Percentiles rank a stretch among this genome's conserved stretches.
These are phyloP conservation scores for Rhynchosporium agropyri DNA, from an alignment of 2,329 filamentous ascomycete genomes.

Conservation along the genomic window DNA sequence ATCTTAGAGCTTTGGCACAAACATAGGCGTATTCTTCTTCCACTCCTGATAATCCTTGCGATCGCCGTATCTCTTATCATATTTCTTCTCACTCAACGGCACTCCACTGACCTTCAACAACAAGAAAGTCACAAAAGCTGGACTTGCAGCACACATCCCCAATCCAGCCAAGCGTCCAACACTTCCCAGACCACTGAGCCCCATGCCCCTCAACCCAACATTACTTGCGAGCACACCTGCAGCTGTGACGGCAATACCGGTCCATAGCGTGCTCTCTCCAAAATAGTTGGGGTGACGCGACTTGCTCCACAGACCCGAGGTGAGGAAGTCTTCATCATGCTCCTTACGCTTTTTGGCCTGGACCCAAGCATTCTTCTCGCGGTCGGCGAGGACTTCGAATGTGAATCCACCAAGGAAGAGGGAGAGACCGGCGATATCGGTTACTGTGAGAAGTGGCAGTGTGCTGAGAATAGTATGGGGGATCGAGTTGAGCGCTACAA, in stretches of 20 bases:
- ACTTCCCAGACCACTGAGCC: constrained; percentile 50
- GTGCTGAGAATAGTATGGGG: constrained; percentile 55
- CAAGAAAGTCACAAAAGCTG: constrained; percentile 65
- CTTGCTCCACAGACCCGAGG: constrained; percentile 62
- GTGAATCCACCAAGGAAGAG: constrained; percentile 61
- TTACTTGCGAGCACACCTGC: constrained; percentile 57
- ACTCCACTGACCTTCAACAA: constrained; percentile 66
- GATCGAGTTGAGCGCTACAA: constrained; percentile 65
- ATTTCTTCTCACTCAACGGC: constrained; percentile 69
- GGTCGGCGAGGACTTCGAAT: constrained; percentile 64
- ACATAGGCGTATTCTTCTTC: constrained; percentile 67
- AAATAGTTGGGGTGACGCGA: constrained; percentile 72
- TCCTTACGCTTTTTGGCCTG: constrained; percentile 63
- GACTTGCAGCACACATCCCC: constrained; percentile 53
- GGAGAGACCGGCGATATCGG: constrained; percentile 59
- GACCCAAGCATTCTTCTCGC: constrained; percentile 65
- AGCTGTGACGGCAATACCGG: constrained; percentile 62
- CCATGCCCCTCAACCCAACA: constrained; percentile 60
- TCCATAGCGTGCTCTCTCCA: constrained; percentile 71
- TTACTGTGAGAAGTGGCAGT: constrained; percentile 51
- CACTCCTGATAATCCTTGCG: constrained; percentile 68
- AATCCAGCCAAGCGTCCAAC: constrained; percentile 49
- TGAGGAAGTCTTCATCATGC: constrained; percentile 69
- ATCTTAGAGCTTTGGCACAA: constrained; percentile 58
- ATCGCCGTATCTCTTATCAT: constrained; percentile 65